phyloP scores from a whole-genome alignment of 208 protist genomes.

The Herpetomonas samuelpessoai region DNA sequence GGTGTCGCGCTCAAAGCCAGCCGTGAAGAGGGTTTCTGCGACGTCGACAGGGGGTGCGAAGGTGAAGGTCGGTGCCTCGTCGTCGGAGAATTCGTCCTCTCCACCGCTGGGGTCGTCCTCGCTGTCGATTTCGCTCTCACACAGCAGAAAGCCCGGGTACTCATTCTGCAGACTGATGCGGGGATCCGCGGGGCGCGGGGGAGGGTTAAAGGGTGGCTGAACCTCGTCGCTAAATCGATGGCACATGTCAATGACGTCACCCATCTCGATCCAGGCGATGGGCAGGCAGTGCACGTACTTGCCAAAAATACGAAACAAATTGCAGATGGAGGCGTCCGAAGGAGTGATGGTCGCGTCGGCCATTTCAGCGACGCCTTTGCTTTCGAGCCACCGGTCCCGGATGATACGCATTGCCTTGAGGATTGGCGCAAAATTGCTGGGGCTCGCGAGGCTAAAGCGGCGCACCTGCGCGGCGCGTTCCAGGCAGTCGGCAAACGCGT shows the following conservation, averaged over 20 bases:
- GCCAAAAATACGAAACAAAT: conserved; percentile 77
- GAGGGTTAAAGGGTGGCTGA: conserved; percentile 72
- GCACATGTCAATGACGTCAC: conserved; percentile 91
- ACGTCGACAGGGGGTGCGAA: conserved; percentile 84
- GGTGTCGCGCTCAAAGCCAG: conserved; percentile 84
- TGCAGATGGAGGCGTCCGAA: conserved; percentile 56
- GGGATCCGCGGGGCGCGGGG: conserved; percentile 84
- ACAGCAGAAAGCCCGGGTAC: conserved; percentile 87
- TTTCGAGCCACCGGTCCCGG: conserved; percentile 67
- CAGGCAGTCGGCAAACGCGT: conserved; percentile 67
- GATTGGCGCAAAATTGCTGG: conserved; percentile 73
- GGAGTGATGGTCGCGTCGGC: conserved; percentile 45
- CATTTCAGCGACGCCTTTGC: conserved; percentile 67
- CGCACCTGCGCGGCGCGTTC: conserved; percentile 44
- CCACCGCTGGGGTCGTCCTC: conserved; percentile 82
- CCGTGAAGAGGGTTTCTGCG: conserved; percentile 84
- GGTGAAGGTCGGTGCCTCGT: conserved; percentile 85
- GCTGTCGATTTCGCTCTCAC: conserved; percentile 86
- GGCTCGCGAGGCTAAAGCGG: conserved; percentile 76
- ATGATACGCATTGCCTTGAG: conserved; percentile 83
- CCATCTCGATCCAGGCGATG: conserved; percentile 91
- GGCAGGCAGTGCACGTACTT: conserved; percentile 83
- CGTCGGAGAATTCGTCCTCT: conserved; percentile 88
- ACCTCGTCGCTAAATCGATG: conserved; percentile 63
- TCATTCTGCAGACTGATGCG: conserved; percentile 84